Evolutionary conservation across 306 rosid genomes (phyloP).

Genomic region (Inga leiocalycina): DNA sequence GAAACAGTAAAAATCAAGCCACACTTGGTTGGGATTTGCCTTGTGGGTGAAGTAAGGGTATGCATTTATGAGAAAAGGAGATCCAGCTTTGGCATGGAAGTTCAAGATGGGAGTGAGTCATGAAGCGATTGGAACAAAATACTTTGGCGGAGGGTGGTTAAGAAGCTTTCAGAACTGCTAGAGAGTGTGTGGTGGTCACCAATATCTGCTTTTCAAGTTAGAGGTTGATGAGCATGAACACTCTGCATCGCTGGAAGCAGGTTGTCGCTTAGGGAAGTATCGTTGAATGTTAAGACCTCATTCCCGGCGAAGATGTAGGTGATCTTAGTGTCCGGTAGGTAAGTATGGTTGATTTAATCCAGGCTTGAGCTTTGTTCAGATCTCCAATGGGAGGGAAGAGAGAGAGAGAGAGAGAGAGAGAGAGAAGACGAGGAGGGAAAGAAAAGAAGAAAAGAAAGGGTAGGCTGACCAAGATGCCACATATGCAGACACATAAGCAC

Average conservation of each 20-base stretch:
- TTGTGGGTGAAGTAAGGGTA: conserved; percentile 95
- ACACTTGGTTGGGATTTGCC: conserved; percentile 68
- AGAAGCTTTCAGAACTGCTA: conserved; percentile 55
- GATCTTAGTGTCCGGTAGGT: conserved; percentile 83
- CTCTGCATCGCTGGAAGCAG: conserved; percentile 90
- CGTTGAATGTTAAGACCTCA: conserved; percentile 88
- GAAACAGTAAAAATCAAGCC: conserved; percentile 74
- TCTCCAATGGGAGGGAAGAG: neutral
- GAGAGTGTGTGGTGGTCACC: conserved; percentile 82
- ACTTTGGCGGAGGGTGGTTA: conserved; percentile 48
- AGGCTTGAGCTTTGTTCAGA: conserved; percentile 58
- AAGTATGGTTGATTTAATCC: conserved; percentile 79
- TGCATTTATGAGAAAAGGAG: conserved; percentile 89
- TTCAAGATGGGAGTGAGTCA: conserved; percentile 62
- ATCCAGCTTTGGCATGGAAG: conserved; percentile 80
- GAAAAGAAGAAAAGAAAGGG: too few relatives aligned
- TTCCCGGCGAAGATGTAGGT: conserved; percentile 88
- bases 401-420: too few relatives aligned
- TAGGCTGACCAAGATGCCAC: too few relatives aligned
- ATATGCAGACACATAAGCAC: too few relatives aligned
- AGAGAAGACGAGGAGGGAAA: too few relatives aligned
- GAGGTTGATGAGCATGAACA: conserved; percentile 59
- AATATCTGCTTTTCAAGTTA: conserved; percentile 68
- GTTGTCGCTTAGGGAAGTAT: conserved; percentile 52
- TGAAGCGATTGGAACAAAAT: conserved; percentile 64